Evolutionary conservation across 768 basidiomycete species (phyloP), one percentile per base, ranked within the genome.

Genomic region (Dictyophora rubrovolvata): DNA sequence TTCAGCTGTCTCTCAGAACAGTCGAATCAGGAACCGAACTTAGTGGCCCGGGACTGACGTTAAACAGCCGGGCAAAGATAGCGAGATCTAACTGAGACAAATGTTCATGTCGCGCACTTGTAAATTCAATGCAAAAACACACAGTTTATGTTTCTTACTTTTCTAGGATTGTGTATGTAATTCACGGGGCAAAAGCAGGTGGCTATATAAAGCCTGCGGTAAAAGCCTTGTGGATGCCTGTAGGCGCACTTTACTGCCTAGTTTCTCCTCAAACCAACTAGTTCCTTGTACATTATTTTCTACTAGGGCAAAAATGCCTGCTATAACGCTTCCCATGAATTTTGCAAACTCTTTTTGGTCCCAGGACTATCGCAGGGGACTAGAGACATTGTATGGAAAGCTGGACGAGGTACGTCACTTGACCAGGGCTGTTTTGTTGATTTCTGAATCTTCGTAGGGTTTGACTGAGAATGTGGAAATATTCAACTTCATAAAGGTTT

Each of bases 271-370:
- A 20, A 48, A 56, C 55, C 55, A 56, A 51, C 12, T 16, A 2
- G 50, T 18, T 51, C 18, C 18, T 18, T 51, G 21, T 34, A 16
- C 14, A 22, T 22, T 34, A 22, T 18, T 16, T 22, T 34, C 50
- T 4, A 10, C 14, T 20, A 34, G 57, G 57, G 48, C 22, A 28
- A 54, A 17, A 18, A 93, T 94, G 93, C 87, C 91, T 62, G 87
- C 90, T 63, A 74, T 95, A 62, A 89, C 91, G 48, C 82, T 94
- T 67, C 93, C 93, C n/a, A 77, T 91, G 60, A 80, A 81, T 16
- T 96, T 96, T 69, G 83, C 79, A 58, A 94, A 95, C 70, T 93
- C 92, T 33, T 96, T 96, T 75, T 96, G 93, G 93, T 82, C 92
- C 16, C 86, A 90, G 69, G 91, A 93, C 74, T 93, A 91, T 68